phyloP scores from a whole-genome alignment of 805 yeast species.

The Zygoascus ofunaensis region DNA sequence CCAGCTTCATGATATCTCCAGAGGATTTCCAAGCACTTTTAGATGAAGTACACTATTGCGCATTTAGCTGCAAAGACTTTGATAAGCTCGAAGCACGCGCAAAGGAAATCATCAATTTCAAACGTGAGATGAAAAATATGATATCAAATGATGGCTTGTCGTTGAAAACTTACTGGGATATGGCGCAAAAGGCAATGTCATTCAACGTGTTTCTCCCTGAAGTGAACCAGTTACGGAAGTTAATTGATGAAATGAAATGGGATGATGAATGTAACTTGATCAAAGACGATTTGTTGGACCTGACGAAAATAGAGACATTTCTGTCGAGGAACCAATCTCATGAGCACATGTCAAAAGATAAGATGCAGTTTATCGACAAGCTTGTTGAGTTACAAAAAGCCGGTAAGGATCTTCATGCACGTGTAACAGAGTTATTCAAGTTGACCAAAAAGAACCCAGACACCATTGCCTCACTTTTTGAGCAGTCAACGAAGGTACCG shows the following conservation, averaged over 20 bases:
- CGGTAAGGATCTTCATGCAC: not conserved
- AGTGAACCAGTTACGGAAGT: constrained; percentile 32
- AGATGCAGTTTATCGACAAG: not conserved
- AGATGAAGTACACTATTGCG: constrained; percentile 39
- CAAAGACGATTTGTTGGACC: constrained; percentile 19
- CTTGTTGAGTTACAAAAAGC: not conserved
- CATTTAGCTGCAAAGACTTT: constrained; percentile 49
- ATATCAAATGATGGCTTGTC: constrained; percentile 27
- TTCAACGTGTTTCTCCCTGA: constrained; percentile 51
- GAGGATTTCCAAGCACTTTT: constrained; percentile 34
- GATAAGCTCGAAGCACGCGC: constrained; percentile 48
- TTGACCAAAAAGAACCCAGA: not conserved
- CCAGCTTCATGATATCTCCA: constrained; percentile 18
- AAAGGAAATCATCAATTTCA: constrained; percentile 44
- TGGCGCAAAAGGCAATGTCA: constrained; percentile 49
- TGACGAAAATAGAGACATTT: constrained; percentile 10
- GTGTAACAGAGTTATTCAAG: not conserved
- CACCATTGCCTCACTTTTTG: not conserved
- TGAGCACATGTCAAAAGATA: not conserved
- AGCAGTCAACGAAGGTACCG: constrained; percentile 21
- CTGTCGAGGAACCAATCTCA: not conserved
- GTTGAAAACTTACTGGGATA: constrained; percentile 40
- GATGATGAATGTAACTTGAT: constrained; percentile 23
- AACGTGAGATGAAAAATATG: constrained; percentile 36
- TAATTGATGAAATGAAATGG: constrained; percentile 36